A percentile compares a stretch with the other conserved stretches of the same genome.
phyloP scores from a whole-genome alignment of 192 early-diverging fungal genomes.

The Allomyces javanicus region DNA sequence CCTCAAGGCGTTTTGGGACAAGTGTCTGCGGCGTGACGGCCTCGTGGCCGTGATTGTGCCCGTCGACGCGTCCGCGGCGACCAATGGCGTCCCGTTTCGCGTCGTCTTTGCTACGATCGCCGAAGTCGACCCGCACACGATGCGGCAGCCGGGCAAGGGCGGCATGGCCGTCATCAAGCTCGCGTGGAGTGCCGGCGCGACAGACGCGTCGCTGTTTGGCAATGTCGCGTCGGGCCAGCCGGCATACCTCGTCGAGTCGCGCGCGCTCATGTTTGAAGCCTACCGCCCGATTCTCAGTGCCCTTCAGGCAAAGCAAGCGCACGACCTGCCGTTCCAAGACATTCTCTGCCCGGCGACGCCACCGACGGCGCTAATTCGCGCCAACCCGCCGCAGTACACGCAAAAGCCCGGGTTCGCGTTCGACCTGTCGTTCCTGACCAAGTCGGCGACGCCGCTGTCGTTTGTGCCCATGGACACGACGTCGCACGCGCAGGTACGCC shows the following conservation, averaged over 20 bases:
- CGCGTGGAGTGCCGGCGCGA: no score
- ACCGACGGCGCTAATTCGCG: not conserved
- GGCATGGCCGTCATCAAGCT: no score
- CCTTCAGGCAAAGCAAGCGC: constrained; percentile 6
- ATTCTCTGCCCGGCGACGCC: constrained; percentile 7
- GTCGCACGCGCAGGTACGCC: not conserved
- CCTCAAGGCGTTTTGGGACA: not conserved
- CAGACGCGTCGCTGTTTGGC: no score
- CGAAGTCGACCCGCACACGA: not conserved
- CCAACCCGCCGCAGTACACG: constrained; percentile 5
- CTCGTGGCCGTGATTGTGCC: constrained; percentile 1
- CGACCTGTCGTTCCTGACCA: constrained; percentile 9
- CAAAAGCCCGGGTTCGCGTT: constrained; percentile 6
- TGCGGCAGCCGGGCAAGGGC: not conserved
- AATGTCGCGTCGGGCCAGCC: constrained; percentile 6
- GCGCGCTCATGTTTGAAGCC: constrained; percentile 11
- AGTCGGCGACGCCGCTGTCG: not conserved
- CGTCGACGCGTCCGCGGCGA: not conserved
- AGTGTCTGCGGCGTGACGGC: not conserved
- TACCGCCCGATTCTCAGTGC: constrained; percentile 12
- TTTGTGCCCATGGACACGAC: no score
- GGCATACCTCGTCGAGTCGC: constrained; percentile 9
- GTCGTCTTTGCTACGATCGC: not conserved
- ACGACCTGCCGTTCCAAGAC: constrained; percentile 7
- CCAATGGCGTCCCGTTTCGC: not conserved